phyloP scores from a whole-genome alignment of 768 basidiomycete species.

The Tylopilus sp. region DNA sequence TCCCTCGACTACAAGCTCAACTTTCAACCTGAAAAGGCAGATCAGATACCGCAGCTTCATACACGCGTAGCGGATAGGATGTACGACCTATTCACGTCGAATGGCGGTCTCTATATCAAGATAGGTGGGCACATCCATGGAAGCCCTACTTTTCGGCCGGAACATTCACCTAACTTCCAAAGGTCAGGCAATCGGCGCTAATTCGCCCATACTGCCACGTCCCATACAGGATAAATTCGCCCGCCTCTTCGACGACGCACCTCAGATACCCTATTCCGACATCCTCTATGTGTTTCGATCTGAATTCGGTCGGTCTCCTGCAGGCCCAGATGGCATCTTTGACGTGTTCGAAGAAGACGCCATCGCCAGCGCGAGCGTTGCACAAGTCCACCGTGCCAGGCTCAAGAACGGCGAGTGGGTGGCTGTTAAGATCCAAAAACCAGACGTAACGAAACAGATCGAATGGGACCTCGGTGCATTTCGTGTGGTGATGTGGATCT shows the following conservation, averaged over 20 bases:
- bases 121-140: conserved; percentile 45
- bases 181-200: conserved; percentile 81
- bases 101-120: conserved; percentile 86
- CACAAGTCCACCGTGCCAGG: conserved; percentile 86
- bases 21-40: conserved; percentile 69
- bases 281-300: conserved; percentile 62
- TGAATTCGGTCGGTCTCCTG: conserved; percentile 66
- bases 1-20: conserved; percentile 86
- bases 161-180: background rate
- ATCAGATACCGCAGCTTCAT: conserved; percentile 77
- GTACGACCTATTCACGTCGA: conserved; percentile 70
- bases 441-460: conserved; percentile 81
- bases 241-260: conserved; percentile 84
- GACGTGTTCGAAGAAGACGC: conserved; percentile 73
- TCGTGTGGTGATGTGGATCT: conserved; percentile 73
- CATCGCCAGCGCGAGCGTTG: conserved; percentile 85
- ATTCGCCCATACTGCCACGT: conserved; percentile 79
- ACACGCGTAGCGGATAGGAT: conserved; percentile 80
- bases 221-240: conserved; percentile 82
- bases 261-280: conserved; percentile 72
- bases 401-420: conserved; percentile 60
- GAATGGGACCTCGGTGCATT: conserved; percentile 78
- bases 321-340: conserved; percentile 72
- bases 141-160: background rate
- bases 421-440: conserved; percentile 93